phyloP scores from a whole-genome alignment of 2,329 filamentous ascomycete genomes.

The Scytalidium sp. region DNA sequence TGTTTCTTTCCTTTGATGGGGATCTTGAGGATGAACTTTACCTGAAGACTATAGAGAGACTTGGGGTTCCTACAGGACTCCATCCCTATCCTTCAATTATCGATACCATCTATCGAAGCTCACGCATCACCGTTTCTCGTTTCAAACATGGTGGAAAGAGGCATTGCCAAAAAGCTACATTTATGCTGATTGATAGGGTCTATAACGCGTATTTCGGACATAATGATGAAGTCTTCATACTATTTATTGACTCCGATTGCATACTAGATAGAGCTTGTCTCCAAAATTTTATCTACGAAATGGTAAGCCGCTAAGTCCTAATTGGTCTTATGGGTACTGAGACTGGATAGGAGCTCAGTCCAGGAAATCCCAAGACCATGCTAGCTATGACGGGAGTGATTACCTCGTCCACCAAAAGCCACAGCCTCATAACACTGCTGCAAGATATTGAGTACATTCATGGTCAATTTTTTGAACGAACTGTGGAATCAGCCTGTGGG shows the following conservation, averaged over 20 bases:
- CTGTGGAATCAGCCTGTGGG: conserved; percentile 91
- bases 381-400: conserved; percentile 97
- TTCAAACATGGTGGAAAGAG: conserved; percentile 94
- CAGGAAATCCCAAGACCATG: conserved; percentile 88
- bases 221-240: conserved; percentile 89
- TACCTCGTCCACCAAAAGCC: conserved; percentile 85
- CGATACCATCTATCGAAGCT: conserved; percentile 79
- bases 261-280: conserved; percentile 88
- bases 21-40: conserved; percentile 87
- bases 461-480: conserved; percentile 92
- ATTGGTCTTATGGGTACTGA: background rate
- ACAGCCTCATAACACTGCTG: conserved; percentile 84
- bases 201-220: conserved; percentile 82
- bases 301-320: conserved; percentile 45
- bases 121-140: conserved; percentile 84
- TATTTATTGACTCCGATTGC: conserved; percentile 98
- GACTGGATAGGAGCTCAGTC: conserved; percentile 68
- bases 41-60: conserved; percentile 76
- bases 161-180: conserved; percentile 90
- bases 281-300: conserved; percentile 98
- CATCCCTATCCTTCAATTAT: conserved; percentile 85
- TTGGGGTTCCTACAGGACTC: conserved; percentile 76
- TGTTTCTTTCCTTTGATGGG: conserved; percentile 94
- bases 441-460: conserved; percentile 99
- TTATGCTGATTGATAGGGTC: conserved; percentile 88